Evolutionary conservation across 2,329 filamentous ascomycete species (phyloP).

Genomic region (Ilyonectria mors-panacis): DNA sequence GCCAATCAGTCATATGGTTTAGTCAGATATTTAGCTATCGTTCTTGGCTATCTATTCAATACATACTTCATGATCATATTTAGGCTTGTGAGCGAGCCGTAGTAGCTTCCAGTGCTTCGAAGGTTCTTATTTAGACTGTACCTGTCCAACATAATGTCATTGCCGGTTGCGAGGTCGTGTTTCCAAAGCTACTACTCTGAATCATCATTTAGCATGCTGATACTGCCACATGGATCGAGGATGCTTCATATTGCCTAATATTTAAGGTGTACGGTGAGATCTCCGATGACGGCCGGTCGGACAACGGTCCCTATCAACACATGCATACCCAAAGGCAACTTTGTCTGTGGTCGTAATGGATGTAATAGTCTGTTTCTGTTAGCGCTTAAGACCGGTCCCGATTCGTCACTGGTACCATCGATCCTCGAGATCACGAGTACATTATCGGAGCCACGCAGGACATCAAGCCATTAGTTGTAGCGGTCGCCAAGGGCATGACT

Average conservation of each 20-base stretch:
- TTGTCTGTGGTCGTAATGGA: not conserved
- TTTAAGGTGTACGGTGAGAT: too few species aligned
- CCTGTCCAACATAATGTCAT: too few species aligned
- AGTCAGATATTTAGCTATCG: not conserved
- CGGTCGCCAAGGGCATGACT: constrained; percentile 23
- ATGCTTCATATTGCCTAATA: too few species aligned
- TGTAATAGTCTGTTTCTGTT: not conserved
- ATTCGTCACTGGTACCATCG: constrained; percentile 56
- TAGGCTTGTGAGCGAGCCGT: not conserved
- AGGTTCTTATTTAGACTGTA: not conserved
- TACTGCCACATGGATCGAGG: too few species aligned
- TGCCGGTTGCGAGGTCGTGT: too few species aligned
- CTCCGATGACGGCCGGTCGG: too few species aligned
- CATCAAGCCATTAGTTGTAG: constrained; percentile 31
- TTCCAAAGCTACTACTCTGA: too few species aligned
- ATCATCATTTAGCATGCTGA: too few species aligned
- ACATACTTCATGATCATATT: not conserved
- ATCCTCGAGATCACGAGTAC: constrained; percentile 56
- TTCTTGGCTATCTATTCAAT: not conserved
- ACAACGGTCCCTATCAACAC: too few species aligned
- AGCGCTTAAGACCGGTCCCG: constrained; percentile 48
- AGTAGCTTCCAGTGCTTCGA: not conserved
- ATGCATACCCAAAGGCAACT: too few species aligned
- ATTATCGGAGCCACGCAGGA: constrained; percentile 55
- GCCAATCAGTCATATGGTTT: not conserved